Evolutionary conservation across 2,329 filamentous ascomycete species (phyloP).

Genomic region (Colletotrichum destructivum): DNA sequence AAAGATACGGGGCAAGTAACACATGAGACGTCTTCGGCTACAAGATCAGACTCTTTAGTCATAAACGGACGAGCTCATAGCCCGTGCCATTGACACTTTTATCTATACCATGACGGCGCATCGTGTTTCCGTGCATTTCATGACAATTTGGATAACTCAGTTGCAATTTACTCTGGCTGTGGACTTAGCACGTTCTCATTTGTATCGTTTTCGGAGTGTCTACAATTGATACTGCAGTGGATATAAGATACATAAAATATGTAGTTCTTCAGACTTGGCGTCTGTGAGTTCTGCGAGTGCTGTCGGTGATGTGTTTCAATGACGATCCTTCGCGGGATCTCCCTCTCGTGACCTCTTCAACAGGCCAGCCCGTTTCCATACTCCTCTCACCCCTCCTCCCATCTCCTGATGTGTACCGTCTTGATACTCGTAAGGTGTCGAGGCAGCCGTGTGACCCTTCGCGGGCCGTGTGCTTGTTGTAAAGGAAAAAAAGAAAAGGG

Average conservation of each 20-base stretch:
- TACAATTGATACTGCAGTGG: constrained; percentile 20
- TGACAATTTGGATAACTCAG: background rate
- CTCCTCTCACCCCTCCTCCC: background rate
- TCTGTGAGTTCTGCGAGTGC: constrained; percentile 2
- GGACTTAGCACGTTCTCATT: background rate
- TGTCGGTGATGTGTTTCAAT: background rate
- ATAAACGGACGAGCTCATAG: background rate
- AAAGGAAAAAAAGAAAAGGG: background rate
- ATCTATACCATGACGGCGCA: background rate
- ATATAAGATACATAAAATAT: constrained; percentile 15
- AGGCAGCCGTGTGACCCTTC: background rate
- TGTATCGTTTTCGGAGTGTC: background rate
- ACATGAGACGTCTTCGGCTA: no score
- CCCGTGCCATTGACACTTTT: background rate
- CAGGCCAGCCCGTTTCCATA: constrained; percentile 14
- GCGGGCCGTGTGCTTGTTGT: constrained; percentile 9
- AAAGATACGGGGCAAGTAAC: no score
- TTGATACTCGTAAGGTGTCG: constrained; percentile 8
- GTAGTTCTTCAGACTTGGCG: background rate
- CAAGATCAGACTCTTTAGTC: no score
- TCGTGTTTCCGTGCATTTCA: background rate
- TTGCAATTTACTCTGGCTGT: no score
- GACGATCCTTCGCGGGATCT: background rate
- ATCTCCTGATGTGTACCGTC: background rate
- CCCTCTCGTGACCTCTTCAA: background rate